These are phyloP conservation scores for Trametes versicolor DNA, from an alignment of 1,284 basidiomycete species.

Conservation along the genomic window DNA sequence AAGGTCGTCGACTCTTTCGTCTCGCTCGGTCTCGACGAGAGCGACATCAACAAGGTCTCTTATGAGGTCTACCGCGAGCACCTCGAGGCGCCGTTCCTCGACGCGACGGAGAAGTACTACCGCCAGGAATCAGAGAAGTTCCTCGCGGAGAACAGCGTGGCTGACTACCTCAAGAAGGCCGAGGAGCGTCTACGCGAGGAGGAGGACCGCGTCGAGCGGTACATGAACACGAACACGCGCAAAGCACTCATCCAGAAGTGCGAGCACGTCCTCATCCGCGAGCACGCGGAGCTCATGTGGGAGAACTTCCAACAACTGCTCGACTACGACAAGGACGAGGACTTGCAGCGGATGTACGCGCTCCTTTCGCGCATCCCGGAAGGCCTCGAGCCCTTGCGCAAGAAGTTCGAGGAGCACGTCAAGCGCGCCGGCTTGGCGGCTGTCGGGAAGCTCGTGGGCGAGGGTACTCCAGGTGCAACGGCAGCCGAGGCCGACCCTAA, in stretches of 20 bases:
- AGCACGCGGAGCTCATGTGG: constrained; percentile 90
- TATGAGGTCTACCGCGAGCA: constrained; percentile 95
- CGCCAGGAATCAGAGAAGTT: constrained; percentile 91
- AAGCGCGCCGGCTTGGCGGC: constrained; percentile 89
- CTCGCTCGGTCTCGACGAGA: constrained; percentile 93
- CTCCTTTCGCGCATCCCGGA: constrained; percentile 90
- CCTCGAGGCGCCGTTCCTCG: constrained; percentile 92
- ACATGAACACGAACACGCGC: constrained; percentile 90
- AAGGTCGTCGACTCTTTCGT: constrained; percentile 98
- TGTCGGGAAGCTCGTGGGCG: constrained; percentile 84
- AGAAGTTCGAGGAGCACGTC: constrained; percentile 95
- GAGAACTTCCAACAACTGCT: constrained; percentile 95
- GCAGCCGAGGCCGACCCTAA: constrained; percentile 84
- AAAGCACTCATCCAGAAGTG: constrained; percentile 91
- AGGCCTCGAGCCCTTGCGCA: constrained; percentile 92
- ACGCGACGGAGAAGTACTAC: constrained; percentile 93
- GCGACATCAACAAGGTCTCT: constrained; percentile 91
- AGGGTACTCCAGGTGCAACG: constrained; percentile 69
- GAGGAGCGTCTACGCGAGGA: constrained; percentile 94
- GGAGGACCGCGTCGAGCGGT: constrained; percentile 94
- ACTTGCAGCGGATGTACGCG: constrained; percentile 95
- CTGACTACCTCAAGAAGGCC: constrained; percentile 97
- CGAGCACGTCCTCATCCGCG: constrained; percentile 92
- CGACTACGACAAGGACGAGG: constrained; percentile 93
- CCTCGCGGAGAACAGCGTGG: constrained; percentile 90